Conservation (phyloP, 345 rosid genomes). For the Populus davidiana region DNA sequence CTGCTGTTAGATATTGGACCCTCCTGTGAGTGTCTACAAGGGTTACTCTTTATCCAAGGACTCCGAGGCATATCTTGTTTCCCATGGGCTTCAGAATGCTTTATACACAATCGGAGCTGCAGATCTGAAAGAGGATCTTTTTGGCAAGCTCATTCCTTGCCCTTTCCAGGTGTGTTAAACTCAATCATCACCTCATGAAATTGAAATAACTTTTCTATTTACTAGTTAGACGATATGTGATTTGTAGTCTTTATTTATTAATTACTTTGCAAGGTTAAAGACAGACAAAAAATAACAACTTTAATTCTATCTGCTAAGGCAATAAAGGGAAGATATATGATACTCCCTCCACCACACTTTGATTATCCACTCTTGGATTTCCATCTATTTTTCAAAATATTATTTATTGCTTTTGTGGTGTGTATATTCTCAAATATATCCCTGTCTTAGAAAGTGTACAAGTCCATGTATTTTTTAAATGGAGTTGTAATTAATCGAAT, state of each 20-base stretch:
- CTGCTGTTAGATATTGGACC: slow-evolving; percentile 59
- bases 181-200: neutral
- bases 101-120: slow-evolving; percentile 63
- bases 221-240: neutral
- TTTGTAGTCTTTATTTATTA: neutral
- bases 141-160: slow-evolving; percentile 69
- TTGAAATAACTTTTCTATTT: neutral
- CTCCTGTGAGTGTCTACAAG: slow-evolving; percentile 80
- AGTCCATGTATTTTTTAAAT: too few relatives aligned
- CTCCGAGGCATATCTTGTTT: slow-evolving; percentile 53
- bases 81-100: slow-evolving; percentile 75
- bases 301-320: neutral
- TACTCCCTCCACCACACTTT: too few relatives aligned
- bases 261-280: neutral
- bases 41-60: slow-evolving; percentile 63
- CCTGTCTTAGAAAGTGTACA: too few relatives aligned
- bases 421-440: too few relatives aligned
- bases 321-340: neutral
- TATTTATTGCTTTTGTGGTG: too few relatives aligned
- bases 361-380: too few relatives aligned
- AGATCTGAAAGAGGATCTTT: slow-evolving; percentile 74
- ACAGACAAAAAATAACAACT: neutral
- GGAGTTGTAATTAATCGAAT: too few relatives aligned
- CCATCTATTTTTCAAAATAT: too few relatives aligned
- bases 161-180: slow-evolving; percentile 51